Evolutionary conservation across 2,329 filamentous ascomycete species (phyloP).

Genomic region (Ceratocystis eucalypticola): DNA sequence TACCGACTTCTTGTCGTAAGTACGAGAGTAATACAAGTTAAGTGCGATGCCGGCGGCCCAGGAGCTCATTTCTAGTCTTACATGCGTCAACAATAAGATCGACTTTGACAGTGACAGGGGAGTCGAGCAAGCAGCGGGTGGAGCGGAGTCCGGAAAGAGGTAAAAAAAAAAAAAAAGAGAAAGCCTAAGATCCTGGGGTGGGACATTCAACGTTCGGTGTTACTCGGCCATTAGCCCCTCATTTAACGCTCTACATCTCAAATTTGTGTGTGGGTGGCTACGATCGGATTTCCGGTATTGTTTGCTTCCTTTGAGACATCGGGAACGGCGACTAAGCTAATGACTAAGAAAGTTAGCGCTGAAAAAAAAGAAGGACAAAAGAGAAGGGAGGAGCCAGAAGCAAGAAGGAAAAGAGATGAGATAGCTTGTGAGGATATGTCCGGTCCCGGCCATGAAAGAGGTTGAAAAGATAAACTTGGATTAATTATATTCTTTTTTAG

Average conservation of each 20-base stretch:
- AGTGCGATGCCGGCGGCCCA: slow-evolving; percentile 1
- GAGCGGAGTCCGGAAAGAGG: slow-evolving; percentile 4
- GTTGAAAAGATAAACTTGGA: background rate
- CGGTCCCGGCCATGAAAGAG: background rate
- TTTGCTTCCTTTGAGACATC: slow-evolving; percentile 1
- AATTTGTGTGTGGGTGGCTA: background rate
- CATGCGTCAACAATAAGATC: background rate
- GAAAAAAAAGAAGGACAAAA: background rate
- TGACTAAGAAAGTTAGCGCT: background rate
- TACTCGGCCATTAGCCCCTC: background rate
- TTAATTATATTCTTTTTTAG: background rate
- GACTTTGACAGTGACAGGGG: background rate
- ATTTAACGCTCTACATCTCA: background rate
- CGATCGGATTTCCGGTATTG: slow-evolving; percentile 6
- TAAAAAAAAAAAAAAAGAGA: background rate
- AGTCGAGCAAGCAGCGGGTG: background rate
- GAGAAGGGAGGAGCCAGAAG: background rate
- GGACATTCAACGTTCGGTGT: background rate
- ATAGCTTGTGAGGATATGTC: background rate
- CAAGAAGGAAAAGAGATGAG: background rate
- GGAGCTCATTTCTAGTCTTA: background rate
- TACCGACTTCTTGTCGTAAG: slow-evolving; percentile 2
- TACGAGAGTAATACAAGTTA: background rate
- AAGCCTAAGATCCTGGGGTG: background rate
- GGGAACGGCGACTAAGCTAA: background rate